A percentile compares a stretch with the other conserved stretches of the same genome.
Conservation (phyloP, 1,284 basidiomycete genomes). For the Amylostereum areolatum region DNA sequence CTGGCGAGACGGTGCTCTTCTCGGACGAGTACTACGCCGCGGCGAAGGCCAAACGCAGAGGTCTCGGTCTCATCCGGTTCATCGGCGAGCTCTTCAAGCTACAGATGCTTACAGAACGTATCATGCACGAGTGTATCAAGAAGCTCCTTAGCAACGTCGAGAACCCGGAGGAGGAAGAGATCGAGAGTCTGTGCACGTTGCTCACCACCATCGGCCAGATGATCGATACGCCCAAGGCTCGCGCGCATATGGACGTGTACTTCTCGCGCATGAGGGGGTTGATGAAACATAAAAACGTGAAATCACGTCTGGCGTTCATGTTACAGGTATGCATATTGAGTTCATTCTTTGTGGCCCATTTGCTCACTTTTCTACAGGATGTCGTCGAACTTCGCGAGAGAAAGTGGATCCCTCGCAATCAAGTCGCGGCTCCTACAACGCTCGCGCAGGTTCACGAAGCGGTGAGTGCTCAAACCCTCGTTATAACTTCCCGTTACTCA, state of each 20-base stretch:
- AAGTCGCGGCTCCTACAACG: constrained; percentile 78
- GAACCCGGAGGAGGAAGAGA: constrained; percentile 95
- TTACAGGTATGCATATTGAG: constrained; percentile 64
- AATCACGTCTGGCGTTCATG: constrained; percentile 93
- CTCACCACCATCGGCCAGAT: constrained; percentile 82
- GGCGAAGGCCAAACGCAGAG: constrained; percentile 93
- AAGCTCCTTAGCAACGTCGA: constrained; percentile 88
- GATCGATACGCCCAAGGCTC: constrained; percentile 78
- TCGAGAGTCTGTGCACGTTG: constrained; percentile 93
- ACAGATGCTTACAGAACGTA: constrained; percentile 89
- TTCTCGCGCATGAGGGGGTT: constrained; percentile 87
- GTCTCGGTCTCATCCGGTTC: constrained; percentile 93
- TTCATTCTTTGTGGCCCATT: constrained; percentile 1
- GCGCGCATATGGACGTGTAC: constrained; percentile 87
- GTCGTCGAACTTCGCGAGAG: constrained; percentile 84
- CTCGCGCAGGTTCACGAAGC: constrained; percentile 87
- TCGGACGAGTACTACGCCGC: constrained; percentile 97
- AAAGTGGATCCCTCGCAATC: constrained; percentile 76
- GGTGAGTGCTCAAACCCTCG: constrained; percentile 46
- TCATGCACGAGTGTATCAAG: constrained; percentile 95
- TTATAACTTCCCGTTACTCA: constrained; percentile 81
- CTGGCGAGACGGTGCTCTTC: constrained; percentile 64
- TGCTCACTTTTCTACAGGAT: constrained; percentile 15
- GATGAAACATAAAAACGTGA: constrained; percentile 67
- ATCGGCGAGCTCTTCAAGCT: constrained; percentile 97